These are phyloP conservation scores for Pezicula radicicola DNA, from an alignment of 2,329 filamentous ascomycete species.

Conservation along the genomic window DNA sequence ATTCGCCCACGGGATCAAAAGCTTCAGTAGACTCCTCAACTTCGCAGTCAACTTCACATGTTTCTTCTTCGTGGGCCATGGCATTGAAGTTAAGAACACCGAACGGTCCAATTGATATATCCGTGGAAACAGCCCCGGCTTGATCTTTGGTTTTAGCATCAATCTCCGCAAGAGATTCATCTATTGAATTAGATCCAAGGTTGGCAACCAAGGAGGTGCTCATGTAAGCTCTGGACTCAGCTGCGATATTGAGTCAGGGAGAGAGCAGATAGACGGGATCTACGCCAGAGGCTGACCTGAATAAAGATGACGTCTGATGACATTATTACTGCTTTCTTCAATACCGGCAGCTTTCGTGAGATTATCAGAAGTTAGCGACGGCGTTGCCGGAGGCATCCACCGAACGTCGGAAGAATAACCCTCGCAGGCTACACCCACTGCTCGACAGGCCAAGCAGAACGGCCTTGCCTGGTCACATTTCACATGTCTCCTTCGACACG, in stretches of 20 bases:
- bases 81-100: slow-evolving; percentile 2
- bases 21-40: neutral
- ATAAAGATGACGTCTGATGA: slow-evolving; percentile 5
- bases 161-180: slow-evolving; percentile 29
- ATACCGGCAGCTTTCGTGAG: neutral
- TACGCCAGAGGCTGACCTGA: slow-evolving; percentile 4
- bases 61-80: neutral
- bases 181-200: slow-evolving; percentile 27
- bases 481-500: slow-evolving; percentile 31
- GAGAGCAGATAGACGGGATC: neutral
- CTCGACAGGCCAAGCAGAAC: slow-evolving; percentile 27
- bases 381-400: slow-evolving; percentile 22
- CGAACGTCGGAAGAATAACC: slow-evolving; percentile 27
- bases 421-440: slow-evolving; percentile 21
- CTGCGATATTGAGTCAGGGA: slow-evolving; percentile 1
- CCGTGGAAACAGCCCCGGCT: slow-evolving; percentile 9
- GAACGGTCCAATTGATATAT: slow-evolving; percentile 16
- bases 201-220: slow-evolving; percentile 23
- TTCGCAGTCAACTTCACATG: neutral
- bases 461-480: slow-evolving; percentile 34
- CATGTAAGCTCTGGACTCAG: slow-evolving; percentile 27
- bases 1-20: neutral
- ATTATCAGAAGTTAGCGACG: neutral
- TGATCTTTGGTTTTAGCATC: slow-evolving; percentile 25
- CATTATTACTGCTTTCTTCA: slow-evolving; percentile 14